phyloP scores from a whole-genome alignment of 23 red algal species.

The Gracilaria gracilis region DNA sequence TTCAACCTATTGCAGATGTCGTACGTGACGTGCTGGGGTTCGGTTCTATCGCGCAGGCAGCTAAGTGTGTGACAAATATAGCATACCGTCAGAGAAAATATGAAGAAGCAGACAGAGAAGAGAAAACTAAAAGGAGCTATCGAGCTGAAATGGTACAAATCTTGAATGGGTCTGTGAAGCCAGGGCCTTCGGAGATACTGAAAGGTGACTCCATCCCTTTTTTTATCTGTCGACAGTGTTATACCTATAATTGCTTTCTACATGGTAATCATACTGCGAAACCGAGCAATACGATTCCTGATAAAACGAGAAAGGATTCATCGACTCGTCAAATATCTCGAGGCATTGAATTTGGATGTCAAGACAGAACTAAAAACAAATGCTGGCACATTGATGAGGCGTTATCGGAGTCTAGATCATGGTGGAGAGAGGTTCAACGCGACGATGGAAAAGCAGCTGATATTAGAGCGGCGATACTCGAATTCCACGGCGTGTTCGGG shows the following conservation, averaged over 20 bases:
- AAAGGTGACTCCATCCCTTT: slow-evolving; percentile 64
- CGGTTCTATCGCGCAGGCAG: background rate
- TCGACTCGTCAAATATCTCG: background rate
- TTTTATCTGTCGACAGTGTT: slow-evolving; percentile 77
- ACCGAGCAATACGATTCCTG: slow-evolving; percentile 25
- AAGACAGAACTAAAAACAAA: slow-evolving; percentile 12
- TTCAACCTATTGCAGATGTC: slow-evolving; percentile 2
- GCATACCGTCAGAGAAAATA: slow-evolving; percentile 25
- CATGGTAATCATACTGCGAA: slow-evolving; percentile 51
- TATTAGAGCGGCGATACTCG: slow-evolving; percentile 22
- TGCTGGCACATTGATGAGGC: slow-evolving; percentile 46
- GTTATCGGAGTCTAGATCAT: background rate
- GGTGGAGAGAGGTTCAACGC: slow-evolving; percentile 22
- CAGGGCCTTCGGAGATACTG: slow-evolving; percentile 19
- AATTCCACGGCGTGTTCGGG: slow-evolving; percentile 42
- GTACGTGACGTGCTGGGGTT: slow-evolving; percentile 40
- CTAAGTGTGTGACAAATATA: slow-evolving; percentile 7
- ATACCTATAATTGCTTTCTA: slow-evolving; percentile 52
- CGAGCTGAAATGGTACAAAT: slow-evolving; percentile 27
- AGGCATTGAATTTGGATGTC: slow-evolving; percentile 47
- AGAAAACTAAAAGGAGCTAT: slow-evolving; percentile 11
- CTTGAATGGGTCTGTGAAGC: background rate
- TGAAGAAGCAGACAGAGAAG: slow-evolving; percentile 46
- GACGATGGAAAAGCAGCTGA: background rate
- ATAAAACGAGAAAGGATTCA: slow-evolving; percentile 56